Evolutionary conservation across 805 yeast species (phyloP).

Genomic region (Wickerhamiella cacticola): DNA sequence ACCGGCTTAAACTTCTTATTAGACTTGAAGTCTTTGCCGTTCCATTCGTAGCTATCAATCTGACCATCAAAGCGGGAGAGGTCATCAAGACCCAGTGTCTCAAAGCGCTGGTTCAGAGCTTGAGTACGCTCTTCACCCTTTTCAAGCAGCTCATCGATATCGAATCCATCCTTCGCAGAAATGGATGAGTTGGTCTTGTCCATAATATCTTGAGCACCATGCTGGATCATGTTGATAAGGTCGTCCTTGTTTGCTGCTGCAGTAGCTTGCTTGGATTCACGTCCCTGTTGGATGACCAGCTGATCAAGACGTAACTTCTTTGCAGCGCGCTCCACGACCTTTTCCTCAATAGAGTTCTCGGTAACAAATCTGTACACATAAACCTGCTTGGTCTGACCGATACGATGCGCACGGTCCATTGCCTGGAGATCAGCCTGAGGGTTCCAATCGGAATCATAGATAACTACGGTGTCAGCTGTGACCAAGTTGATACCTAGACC

Average conservation of each 20-base stretch:
- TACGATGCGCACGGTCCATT: conserved; percentile 96
- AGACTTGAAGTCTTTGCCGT: conserved; percentile 74
- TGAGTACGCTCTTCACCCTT: conserved; percentile 76
- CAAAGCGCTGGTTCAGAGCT: conserved; percentile 66
- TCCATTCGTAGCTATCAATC: conserved; percentile 83
- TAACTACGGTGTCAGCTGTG: conserved; percentile 77
- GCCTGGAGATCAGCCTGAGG: conserved; percentile 98
- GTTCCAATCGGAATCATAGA: conserved; percentile 94
- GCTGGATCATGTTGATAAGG: conserved; percentile 87
- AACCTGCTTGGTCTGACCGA: conserved; percentile 94
- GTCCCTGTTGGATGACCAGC: conserved; percentile 88
- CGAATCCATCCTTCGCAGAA: conserved; percentile 29
- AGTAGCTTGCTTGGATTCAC: conserved; percentile 35
- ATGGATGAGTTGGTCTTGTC: conserved; percentile 33
- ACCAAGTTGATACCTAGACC: conserved; percentile 91
- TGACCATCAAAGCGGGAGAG: conserved; percentile 72
- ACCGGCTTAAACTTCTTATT: conserved; percentile 22
- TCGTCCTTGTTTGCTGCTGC: conserved; percentile 54
- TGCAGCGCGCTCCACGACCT: conserved; percentile 90
- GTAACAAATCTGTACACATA: conserved; percentile 86
- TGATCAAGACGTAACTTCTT: conserved; percentile 88
- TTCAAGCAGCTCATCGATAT: conserved; percentile 70
- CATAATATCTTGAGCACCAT: conserved; percentile 85
- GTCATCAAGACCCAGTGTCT: conserved; percentile 82
- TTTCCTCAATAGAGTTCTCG: conserved; percentile 92